Conservation (phyloP, 441 rosid genomes). For the Isatis lusitanica region DNA sequence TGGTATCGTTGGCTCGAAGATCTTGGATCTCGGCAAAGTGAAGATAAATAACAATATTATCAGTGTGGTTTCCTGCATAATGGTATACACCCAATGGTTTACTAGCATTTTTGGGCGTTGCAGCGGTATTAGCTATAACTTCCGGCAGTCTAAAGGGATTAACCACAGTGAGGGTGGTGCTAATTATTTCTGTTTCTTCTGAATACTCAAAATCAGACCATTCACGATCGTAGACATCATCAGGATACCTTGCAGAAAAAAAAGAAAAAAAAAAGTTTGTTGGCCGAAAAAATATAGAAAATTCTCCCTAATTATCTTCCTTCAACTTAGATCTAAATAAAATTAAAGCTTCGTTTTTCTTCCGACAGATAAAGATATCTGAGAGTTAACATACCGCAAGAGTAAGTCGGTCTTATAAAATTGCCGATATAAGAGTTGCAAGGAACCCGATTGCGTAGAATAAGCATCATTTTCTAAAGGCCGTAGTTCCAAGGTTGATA, state of each 20-base stretch:
- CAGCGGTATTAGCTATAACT: slow-evolving; percentile 20
- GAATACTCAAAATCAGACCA: no score
- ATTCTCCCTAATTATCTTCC: no score
- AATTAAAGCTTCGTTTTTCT: no score
- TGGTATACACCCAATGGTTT: neutral
- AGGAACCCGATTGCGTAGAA: slow-evolving; percentile 28
- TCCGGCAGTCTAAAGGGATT: slow-evolving; percentile 14
- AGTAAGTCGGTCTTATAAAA: slow-evolving; percentile 5
- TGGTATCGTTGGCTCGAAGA: slow-evolving; percentile 11
- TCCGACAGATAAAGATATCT: no score
- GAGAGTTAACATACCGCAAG: neutral
- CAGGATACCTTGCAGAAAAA: slow-evolving; percentile 32
- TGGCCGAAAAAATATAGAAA: no score
- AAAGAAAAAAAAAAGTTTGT: no score
- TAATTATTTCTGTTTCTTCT: no score
- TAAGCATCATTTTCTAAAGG: slow-evolving; percentile 30
- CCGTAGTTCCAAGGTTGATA: slow-evolving; percentile 51
- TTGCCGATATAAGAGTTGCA: neutral
- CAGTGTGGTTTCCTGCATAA: neutral
- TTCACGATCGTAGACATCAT: slow-evolving; percentile 37
- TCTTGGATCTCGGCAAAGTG: slow-evolving; percentile 39
- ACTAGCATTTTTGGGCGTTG: neutral
- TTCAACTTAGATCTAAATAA: no score
- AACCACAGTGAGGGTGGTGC: neutral
- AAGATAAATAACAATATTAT: slow-evolving; percentile 18